These are phyloP conservation scores for Allium cepa DNA, from an alignment of 106 monocot genomes.

Conservation along the genomic window DNA sequence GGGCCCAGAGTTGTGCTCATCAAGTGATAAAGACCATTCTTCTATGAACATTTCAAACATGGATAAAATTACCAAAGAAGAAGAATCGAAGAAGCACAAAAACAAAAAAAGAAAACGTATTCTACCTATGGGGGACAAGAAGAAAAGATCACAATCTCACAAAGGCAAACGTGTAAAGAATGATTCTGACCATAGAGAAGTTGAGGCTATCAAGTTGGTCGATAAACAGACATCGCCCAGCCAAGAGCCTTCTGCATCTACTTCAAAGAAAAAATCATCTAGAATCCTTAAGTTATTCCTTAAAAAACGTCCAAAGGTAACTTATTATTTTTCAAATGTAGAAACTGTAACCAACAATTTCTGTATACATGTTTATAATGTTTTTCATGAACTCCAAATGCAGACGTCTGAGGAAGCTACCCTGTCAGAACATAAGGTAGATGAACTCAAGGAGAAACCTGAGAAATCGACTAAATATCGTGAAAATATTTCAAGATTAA, in stretches of 20 bases:
- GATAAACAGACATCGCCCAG: conserved; percentile 24
- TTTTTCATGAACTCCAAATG: conserved; percentile 1
- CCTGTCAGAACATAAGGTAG: conserved; percentile 8
- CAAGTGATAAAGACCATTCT: conserved; percentile 14
- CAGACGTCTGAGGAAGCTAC: conserved; percentile 21
- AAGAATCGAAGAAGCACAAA: conserved; percentile 13
- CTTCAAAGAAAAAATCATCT: conserved; percentile 19
- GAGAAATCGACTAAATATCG: conserved; percentile 12
- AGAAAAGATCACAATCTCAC: conserved; percentile 26
- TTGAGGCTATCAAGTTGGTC: conserved; percentile 21
- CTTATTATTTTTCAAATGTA: not conserved
- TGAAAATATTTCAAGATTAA: conserved; percentile 18
- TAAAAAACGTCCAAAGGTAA: conserved; percentile 43
- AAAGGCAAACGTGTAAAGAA: conserved; percentile 28
- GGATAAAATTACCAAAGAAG: conserved; percentile 24
- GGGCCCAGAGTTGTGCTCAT: conserved; percentile 31
- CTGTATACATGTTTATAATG: too few species aligned
- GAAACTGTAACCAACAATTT: too few species aligned
- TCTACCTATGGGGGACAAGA: conserved; percentile 18
- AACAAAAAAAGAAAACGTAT: conserved; percentile 19
- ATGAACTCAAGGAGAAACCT: conserved; percentile 26
- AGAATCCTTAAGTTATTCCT: conserved; percentile 22
- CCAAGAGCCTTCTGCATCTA: conserved; percentile 20
- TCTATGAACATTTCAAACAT: conserved; percentile 19
- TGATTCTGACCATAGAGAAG: conserved; percentile 10